These are phyloP conservation scores for Amauroascus verrucosus DNA, from an alignment of 2,329 filamentous ascomycete genomes.

Conservation along the genomic window DNA sequence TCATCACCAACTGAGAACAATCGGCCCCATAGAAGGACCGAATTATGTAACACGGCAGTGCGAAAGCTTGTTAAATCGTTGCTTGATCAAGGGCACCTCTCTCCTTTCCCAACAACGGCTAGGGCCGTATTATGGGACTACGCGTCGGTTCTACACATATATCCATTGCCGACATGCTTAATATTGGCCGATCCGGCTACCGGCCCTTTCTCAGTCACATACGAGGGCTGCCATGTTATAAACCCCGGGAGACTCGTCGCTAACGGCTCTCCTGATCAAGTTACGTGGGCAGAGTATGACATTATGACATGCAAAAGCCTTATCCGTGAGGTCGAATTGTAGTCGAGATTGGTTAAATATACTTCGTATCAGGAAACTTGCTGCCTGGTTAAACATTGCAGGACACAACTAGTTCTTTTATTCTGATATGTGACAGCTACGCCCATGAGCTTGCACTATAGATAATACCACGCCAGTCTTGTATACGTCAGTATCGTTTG, in stretches of 20 bases:
- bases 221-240: slow-evolving; percentile 91
- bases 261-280: slow-evolving; percentile 55
- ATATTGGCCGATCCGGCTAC: slow-evolving; percentile 73
- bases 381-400: too few relatives aligned
- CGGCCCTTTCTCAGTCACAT: slow-evolving; percentile 75
- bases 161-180: slow-evolving; percentile 76
- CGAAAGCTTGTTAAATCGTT: slow-evolving; percentile 81
- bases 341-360: neutral
- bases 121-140: slow-evolving; percentile 89
- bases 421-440: too few relatives aligned
- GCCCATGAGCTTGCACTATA: too few relatives aligned
- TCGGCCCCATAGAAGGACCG: neutral
- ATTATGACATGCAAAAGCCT: slow-evolving; percentile 39
- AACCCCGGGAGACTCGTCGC: slow-evolving; percentile 76
- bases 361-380: neutral
- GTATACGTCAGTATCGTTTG: too few relatives aligned
- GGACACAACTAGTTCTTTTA: too few relatives aligned
- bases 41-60: slow-evolving; percentile 38
- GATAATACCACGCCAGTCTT: too few relatives aligned
- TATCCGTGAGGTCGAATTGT: neutral
- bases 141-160: slow-evolving; percentile 63
- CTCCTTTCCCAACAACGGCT: slow-evolving; percentile 69
- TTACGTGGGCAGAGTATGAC: slow-evolving; percentile 82
- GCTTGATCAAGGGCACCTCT: slow-evolving; percentile 79
- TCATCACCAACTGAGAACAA: neutral